Base-by-base conservation (phyloP, 371 early-diverging fungal genomes). In the Zychaea mexicana region DNA sequence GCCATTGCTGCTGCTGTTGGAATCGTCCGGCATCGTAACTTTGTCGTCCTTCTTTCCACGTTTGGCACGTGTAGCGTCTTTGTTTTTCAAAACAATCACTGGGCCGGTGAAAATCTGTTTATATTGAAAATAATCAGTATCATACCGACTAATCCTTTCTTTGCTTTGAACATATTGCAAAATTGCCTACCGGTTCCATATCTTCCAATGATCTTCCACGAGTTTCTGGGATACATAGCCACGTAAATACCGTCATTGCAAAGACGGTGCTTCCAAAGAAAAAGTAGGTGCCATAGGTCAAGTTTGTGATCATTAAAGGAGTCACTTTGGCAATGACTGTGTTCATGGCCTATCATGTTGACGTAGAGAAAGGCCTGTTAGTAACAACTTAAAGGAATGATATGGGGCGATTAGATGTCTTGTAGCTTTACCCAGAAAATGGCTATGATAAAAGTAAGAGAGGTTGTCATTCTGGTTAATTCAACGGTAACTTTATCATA, bases 171-270 rank as follows among this genome's bases (percentile, higher is more conserved):
- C n/a, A n/a, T n/a, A n/a, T n/a, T n/a, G n/a, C n/a, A n/a, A n/a
- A n/a, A n/a, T n/a, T 36, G 38, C 42, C 24, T 49, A 49, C 49
- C 6, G 49, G 49, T n/a, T 80, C 76, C 66, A 89, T 85, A 38
- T 89, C 85, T 74, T 89, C 90, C 28, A 89, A 73, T 15, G 83
- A 77, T 19, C 73, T 61, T 15, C 88, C 88, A 60, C 78, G 78
- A 13, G 90, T 90, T 62, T 90, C 90, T 5, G 88, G 89, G 21
- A 90, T 70, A 24, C 78, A 81, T 31, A 83, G 28, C 65, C 36
- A 78, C 22, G 78, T 73, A 62, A 74, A 85, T 12, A 68, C 3
- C 9, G 74, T 76, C 81, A 84, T 82, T 19, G 74, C 22, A 13
- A 88, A 60, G 24, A 81, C 75, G n/a, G 65, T 58, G 32, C 67